Evolutionary conservation across 768 basidiomycete genomes (phyloP), one percentile per base, ranked within the genome.

Genomic region (Lepiota brunneoincarnata): DNA sequence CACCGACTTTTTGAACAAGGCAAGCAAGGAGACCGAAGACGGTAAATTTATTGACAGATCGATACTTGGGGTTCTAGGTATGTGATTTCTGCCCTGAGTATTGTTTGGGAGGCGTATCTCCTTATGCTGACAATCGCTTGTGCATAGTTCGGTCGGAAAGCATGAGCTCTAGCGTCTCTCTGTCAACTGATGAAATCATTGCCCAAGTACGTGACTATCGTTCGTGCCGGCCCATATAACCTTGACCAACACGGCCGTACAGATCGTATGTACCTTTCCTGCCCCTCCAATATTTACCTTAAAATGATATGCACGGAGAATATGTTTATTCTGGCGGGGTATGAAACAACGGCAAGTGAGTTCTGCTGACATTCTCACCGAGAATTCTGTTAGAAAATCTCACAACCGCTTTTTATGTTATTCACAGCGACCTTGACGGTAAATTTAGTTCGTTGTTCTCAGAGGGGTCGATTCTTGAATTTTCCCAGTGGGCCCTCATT

Each of bases 301-400:
- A 20, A 31, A 34, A 6, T 31, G 20, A 39, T 40, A 3, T 21
- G 11, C 9, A 23, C 18, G 21, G n/a, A 44, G 31, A 54, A 15
- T 18, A 53, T 49, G 24, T 18, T 59, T 18, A 41, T 48, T 41
- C 21, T 60, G 15, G 47, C 59, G 67, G 79, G 79, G 26, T 82
- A 82, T 49, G 80, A 82, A 64, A 81, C 80, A 2, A 82, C 80
- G 1, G 74, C 76, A 0, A 72, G 75, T 76, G 57, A 49, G 73
- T 64, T 11, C 21, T 12, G 10, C 31, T 9, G 11, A 9, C 31
- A 31, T 10, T 9, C 31, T 10, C 7, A 2, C 31, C 7, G 31
- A 31, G 7, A 31, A 4, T 31, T 10, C 31, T 31, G n/a, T n/a
- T 10, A 4, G 31, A 31, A 10, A 31, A 31, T 3, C 31, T 31